A percentile compares a stretch with the other conserved stretches of the same genome.
phyloP scores from a whole-genome alignment of 2,329 filamentous ascomycete species.

The Botrytis medusae region DNA sequence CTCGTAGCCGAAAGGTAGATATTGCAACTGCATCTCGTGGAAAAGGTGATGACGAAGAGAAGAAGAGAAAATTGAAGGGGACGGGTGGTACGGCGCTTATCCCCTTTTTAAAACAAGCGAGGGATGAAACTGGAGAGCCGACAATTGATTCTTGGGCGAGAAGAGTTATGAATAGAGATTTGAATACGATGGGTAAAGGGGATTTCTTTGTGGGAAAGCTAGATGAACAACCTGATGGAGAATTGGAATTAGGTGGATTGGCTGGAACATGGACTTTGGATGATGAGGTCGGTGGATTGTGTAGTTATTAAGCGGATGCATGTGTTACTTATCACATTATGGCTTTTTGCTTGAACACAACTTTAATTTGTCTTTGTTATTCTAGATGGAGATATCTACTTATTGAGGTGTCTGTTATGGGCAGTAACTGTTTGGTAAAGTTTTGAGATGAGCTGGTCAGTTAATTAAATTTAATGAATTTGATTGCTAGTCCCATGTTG shows the following conservation, averaged over 20 bases:
- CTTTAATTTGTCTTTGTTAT: neutral
- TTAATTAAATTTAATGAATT: neutral
- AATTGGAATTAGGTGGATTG: slow-evolving; percentile 60
- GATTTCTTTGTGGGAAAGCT: slow-evolving; percentile 60
- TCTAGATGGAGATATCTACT: neutral
- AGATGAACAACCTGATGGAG: slow-evolving; percentile 43
- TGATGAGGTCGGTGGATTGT: slow-evolving; percentile 65
- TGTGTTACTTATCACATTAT: neutral
- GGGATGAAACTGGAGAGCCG: slow-evolving; percentile 93
- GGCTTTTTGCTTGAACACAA: neutral
- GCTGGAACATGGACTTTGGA: slow-evolving; percentile 89
- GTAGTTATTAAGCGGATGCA: slow-evolving; percentile 36
- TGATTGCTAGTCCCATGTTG: neutral
- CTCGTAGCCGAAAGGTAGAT: slow-evolving; percentile 55
- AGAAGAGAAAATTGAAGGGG: slow-evolving; percentile 67
- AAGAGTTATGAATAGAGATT: slow-evolving; percentile 41
- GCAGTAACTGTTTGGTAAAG: neutral
- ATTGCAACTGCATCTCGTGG: slow-evolving; percentile 57
- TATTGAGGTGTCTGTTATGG: neutral
- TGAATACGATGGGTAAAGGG: slow-evolving; percentile 44
- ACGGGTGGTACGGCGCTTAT: slow-evolving; percentile 94
- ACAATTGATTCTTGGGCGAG: slow-evolving; percentile 68
- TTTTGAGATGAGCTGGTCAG: neutral
- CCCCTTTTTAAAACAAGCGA: slow-evolving; percentile 92
- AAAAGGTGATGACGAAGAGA: slow-evolving; percentile 43